Percentiles rank a stretch among this genome's conserved stretches.
Conservation (phyloP, 2,329 filamentous ascomycete genomes). For the Macrophomina phaseolina region DNA sequence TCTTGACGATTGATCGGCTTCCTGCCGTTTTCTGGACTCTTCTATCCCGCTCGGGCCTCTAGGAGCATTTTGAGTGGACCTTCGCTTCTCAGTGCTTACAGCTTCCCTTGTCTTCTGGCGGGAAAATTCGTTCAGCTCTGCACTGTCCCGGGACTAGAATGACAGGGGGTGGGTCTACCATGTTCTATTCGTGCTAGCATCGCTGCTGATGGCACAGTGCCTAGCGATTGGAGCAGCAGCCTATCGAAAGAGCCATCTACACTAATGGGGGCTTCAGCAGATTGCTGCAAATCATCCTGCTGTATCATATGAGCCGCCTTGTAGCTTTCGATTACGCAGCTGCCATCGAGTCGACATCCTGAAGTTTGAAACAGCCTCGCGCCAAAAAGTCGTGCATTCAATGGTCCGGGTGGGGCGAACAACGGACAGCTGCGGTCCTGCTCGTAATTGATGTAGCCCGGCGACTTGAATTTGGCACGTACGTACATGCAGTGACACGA, state of each 20-base stretch:
- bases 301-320: constrained; percentile 14
- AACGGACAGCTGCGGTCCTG: not conserved
- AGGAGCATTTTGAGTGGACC: not conserved
- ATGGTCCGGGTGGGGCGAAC: not conserved
- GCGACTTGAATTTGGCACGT: not conserved
- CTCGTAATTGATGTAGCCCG: not conserved
- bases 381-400: not conserved
- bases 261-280: not conserved
- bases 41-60: not conserved
- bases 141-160: constrained; percentile 2
- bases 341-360: not conserved
- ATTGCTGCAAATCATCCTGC: constrained; percentile 17
- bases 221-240: not conserved
- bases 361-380: constrained; percentile 2
- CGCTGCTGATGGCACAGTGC: constrained; percentile 2
- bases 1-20: not conserved
- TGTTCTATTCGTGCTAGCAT: not conserved
- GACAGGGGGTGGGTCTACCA: constrained; percentile 10
- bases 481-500: not conserved
- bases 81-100: not conserved
- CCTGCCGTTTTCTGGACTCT: not conserved
- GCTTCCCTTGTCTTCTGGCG: not conserved
- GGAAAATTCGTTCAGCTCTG: constrained; percentile 2
- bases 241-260: not conserved
- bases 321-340: not conserved